Evolutionary conservation across 176 grass and related monocot species (phyloP).

Genomic region (Poa pratensis): DNA sequence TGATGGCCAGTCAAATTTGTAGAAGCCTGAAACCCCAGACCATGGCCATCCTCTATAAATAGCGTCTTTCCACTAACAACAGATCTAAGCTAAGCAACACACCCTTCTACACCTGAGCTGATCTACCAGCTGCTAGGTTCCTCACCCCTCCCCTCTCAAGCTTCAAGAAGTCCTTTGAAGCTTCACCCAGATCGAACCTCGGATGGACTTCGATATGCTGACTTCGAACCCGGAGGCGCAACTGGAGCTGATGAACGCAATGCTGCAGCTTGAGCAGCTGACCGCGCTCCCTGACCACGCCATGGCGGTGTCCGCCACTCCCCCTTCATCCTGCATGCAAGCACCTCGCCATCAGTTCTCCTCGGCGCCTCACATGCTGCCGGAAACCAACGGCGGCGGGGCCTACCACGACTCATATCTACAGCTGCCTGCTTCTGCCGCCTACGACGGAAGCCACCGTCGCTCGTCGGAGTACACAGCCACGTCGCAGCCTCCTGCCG

Average conservation of each 20-base stretch:
- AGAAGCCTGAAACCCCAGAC: constrained; percentile 34
- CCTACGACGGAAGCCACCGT: constrained; percentile 21
- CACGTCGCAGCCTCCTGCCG: background rate
- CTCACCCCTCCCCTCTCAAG: constrained; percentile 15
- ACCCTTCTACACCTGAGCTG: constrained; percentile 27
- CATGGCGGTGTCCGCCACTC: constrained; percentile 37
- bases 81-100: constrained; percentile 27
- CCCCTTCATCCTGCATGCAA: constrained; percentile 44
- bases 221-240: constrained; percentile 69
- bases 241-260: constrained; percentile 84
- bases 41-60: constrained; percentile 63
- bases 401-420: constrained; percentile 11
- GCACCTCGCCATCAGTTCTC: constrained; percentile 18
- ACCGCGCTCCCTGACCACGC: constrained; percentile 26
- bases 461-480: constrained; percentile 24
- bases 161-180: background rate
- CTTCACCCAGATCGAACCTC: constrained; percentile 18
- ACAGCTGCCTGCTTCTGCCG: constrained; percentile 2
- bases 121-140: constrained; percentile 28
- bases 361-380: constrained; percentile 42
- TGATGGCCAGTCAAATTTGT: constrained; percentile 28
- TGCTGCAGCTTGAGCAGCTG: constrained; percentile 81
- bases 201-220: constrained; percentile 76
- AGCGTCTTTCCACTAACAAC: constrained; percentile 40
- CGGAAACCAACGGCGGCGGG: constrained; percentile 11